These are phyloP conservation scores for Syncephalastrum monosporum DNA, from an alignment of 371 early-diverging fungal species.

Conservation along the genomic window DNA sequence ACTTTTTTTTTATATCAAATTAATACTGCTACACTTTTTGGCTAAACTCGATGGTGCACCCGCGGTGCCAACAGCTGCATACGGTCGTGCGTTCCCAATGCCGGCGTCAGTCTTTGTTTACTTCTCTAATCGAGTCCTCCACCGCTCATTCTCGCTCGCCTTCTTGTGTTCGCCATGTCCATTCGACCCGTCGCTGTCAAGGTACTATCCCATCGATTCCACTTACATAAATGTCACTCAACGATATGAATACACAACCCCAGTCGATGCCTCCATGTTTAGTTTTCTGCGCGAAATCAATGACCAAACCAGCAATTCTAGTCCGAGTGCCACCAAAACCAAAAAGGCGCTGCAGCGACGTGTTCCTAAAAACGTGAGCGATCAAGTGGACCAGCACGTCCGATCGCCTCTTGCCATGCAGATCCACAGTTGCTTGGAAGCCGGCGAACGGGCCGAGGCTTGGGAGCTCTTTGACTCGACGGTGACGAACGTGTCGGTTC, in stretches of 20 bases:
- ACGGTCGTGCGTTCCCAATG: constrained; percentile 26
- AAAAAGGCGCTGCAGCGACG: constrained; percentile 18
- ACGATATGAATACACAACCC: not conserved
- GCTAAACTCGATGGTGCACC: constrained; percentile 25
- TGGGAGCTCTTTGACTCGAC: constrained; percentile 29
- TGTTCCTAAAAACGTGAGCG: constrained; percentile 27
- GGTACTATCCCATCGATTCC: not conserved
- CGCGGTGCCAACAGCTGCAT: constrained; percentile 38
- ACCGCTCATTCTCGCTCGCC: not conserved
- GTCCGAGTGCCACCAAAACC: constrained; percentile 6
- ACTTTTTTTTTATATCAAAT: too few species aligned
- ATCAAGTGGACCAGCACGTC: constrained; percentile 23
- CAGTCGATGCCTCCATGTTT: not conserved
- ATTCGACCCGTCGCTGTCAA: not conserved
- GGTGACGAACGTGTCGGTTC: constrained; percentile 5
- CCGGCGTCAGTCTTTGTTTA: constrained; percentile 21
- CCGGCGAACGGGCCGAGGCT: constrained; percentile 18
- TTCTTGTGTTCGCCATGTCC: constrained; percentile 4
- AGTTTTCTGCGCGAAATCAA: not conserved
- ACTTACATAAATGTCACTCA: not conserved
- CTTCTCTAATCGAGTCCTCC: constrained; percentile 3
- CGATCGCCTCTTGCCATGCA: constrained; percentile 21
- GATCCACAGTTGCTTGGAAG: constrained; percentile 21
- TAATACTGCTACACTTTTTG: too few species aligned
- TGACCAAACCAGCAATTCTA: constrained; percentile 9